Evolutionary conservation across 176 grass and related monocot genomes (phyloP).

Genomic region (Zea luxurians): DNA sequence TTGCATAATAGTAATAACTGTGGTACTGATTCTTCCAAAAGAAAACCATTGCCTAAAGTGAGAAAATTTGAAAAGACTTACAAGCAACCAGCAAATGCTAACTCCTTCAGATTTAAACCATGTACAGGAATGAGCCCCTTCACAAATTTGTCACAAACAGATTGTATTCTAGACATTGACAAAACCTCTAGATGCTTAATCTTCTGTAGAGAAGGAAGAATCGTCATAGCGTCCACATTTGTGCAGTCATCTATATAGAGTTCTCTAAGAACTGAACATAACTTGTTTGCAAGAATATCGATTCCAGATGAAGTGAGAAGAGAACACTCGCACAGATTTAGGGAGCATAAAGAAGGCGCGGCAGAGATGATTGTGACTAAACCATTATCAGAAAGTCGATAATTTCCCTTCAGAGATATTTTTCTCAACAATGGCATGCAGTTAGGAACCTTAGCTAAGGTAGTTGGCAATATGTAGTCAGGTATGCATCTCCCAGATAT

Average conservation of each 20-base stretch:
- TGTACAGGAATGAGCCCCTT: slow-evolving; percentile 62
- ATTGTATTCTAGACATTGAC: slow-evolving; percentile 70
- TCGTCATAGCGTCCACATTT: slow-evolving; percentile 70
- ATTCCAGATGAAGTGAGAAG: slow-evolving; percentile 84
- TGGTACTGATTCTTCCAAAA: background rate
- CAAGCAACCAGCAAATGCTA: slow-evolving; percentile 77
- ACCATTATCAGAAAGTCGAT: slow-evolving; percentile 80
- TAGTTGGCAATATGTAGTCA: slow-evolving; percentile 69
- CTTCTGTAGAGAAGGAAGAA: slow-evolving; percentile 76
- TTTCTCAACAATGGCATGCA: slow-evolving; percentile 68
- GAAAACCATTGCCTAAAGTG: slow-evolving; percentile 20
- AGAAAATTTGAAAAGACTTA: slow-evolving; percentile 52
- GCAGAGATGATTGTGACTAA: slow-evolving; percentile 62
- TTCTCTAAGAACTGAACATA: slow-evolving; percentile 56
- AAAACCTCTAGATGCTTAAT: slow-evolving; percentile 70
- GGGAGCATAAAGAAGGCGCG: slow-evolving; percentile 60
- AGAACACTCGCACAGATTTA: slow-evolving; percentile 86
- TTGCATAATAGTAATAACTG: slow-evolving; percentile 12
- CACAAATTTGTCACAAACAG: slow-evolving; percentile 78
- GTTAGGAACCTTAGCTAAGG: slow-evolving; percentile 63
- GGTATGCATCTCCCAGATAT: slow-evolving; percentile 85
- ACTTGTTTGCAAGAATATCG: slow-evolving; percentile 49
- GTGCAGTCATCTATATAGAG: slow-evolving; percentile 87
- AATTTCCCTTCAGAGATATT: slow-evolving; percentile 82
- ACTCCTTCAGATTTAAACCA: slow-evolving; percentile 72